Evolutionary conservation across 345 rosid species (phyloP).

Genomic region (Gynandropsis gynandra): DNA sequence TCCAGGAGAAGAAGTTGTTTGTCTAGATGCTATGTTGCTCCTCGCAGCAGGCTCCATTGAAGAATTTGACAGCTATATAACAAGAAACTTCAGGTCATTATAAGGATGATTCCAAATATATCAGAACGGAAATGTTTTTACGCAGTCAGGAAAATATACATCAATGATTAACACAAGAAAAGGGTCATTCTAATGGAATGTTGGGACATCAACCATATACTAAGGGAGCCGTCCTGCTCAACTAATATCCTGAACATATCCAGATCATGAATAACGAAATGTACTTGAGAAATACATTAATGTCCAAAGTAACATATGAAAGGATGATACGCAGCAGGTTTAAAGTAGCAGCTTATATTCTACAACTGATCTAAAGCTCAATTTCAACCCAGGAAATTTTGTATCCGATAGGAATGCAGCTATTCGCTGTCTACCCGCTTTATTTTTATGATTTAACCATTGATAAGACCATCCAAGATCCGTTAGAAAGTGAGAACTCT

Average conservation of each 20-base stretch:
- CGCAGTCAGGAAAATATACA: too few relatives aligned
- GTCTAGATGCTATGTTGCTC: conserved; percentile 57
- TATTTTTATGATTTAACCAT: too few relatives aligned
- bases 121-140: too few relatives aligned
- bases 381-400: not conserved
- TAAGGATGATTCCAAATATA: conserved; percentile 7
- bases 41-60: conserved; percentile 53
- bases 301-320: not conserved
- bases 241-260: not conserved
- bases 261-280: not conserved
- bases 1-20: conserved; percentile 64
- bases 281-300: too few relatives aligned
- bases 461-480: not conserved
- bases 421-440: not conserved
- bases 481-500: conserved; percentile 10
- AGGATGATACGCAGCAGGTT: not conserved
- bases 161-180: too few relatives aligned
- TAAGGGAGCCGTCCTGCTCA: not conserved
- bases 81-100: conserved; percentile 17
- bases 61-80: conserved; percentile 62
- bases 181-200: not conserved
- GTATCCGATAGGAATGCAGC: not conserved
- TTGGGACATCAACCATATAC: not conserved
- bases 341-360: not conserved
- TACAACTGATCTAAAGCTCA: not conserved